Percentiles rank a stretch among this genome's conserved stretches.
phyloP scores from a whole-genome alignment of 1,284 basidiomycete genomes.

The Amylostereum chailletii region DNA sequence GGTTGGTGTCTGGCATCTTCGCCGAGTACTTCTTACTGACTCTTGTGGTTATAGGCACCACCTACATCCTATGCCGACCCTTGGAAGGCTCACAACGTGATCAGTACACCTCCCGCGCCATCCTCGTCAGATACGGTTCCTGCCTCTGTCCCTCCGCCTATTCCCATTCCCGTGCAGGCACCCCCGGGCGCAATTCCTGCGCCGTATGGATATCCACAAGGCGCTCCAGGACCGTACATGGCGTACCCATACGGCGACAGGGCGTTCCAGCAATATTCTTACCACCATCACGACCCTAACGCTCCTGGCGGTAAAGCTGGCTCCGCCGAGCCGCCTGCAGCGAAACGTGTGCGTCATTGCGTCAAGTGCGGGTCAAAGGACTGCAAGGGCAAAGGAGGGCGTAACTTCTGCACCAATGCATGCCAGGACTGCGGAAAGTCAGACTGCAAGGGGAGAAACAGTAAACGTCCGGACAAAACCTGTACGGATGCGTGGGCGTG shows the following conservation, averaged over 20 bases:
- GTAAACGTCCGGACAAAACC: constrained; percentile 60
- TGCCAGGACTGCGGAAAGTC: constrained; percentile 71
- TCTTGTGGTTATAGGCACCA: background rate
- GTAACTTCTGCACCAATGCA: constrained; percentile 55
- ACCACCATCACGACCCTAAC: constrained; percentile 10
- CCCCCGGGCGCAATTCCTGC: constrained; percentile 3
- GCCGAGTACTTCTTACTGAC: background rate
- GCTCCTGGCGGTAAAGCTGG: constrained; percentile 1
- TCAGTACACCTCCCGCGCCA: constrained; percentile 5
- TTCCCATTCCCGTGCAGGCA: constrained; percentile 8
- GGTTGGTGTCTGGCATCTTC: constrained; percentile 1
- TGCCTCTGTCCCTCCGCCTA: constrained; percentile 11
- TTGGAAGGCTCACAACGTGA: background rate
- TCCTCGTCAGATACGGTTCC: constrained; percentile 5
- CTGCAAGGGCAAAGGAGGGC: constrained; percentile 70
- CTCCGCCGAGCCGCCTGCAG: constrained; percentile 23
- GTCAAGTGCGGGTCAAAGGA: constrained; percentile 69
- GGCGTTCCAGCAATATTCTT: constrained; percentile 13
- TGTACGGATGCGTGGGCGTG: constrained; percentile 53
- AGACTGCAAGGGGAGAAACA: constrained; percentile 65
- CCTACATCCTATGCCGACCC: background rate
- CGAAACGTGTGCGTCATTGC: constrained; percentile 41
- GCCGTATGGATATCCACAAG: constrained; percentile 16
- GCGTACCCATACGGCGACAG: constrained; percentile 21
- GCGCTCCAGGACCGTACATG: constrained; percentile 17